Base-by-base conservation (phyloP, 257 asterid genomes). In the Cinchona pubescens region DNA sequence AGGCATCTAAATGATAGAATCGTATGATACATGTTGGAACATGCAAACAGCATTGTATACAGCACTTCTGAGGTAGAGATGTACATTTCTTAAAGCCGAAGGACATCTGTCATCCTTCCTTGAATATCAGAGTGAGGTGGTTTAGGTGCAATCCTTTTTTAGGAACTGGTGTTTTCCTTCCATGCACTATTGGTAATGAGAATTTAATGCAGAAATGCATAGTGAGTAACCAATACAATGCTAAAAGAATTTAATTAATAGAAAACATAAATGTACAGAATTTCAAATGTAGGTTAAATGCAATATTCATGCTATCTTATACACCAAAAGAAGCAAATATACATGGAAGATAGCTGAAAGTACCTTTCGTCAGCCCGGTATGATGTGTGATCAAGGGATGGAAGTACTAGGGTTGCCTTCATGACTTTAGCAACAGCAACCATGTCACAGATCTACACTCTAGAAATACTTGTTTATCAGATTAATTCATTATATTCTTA, bases 391-490 rank as follows among this genome's bases (percentile, higher is more conserved):
- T 95, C 98, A 37, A 95, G 99, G 37, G 96, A 87, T 23, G 99
- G 99, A 75, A 95, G 92, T 69, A 92, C 96, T 38, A 92, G 96
- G 5, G 99, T 88, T 75, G 99, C 97, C 87, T 88, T 92, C 97
- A 88, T 81, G 62, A 88, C 81, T 88, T 90, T 92, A 79, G 97
- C 97, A 85, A 95, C 89, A 80, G 99, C 98, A 79, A 92, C 98
- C 97, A 95, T 90, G 87, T 95, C 99, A 82, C 99, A 95, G 58
- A 95, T 91, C 99, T 95, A 98, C 98, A 92, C 87, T 90, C 96
- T 89, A 92, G 86, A 85, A 87, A 76, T 78, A 83, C 76, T 74
- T 80, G 83, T 86, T 86, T 83, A 87, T 91, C 88, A 91, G 90
- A 84, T 76, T 67, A 79, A 78, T 74, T 75, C 43, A 80, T 42